Percentiles rank a stretch among this genome's conserved stretches.
Evolutionary conservation across 169 alveolate species (phyloP).

Genomic region (Plasmodium vivax): DNA sequence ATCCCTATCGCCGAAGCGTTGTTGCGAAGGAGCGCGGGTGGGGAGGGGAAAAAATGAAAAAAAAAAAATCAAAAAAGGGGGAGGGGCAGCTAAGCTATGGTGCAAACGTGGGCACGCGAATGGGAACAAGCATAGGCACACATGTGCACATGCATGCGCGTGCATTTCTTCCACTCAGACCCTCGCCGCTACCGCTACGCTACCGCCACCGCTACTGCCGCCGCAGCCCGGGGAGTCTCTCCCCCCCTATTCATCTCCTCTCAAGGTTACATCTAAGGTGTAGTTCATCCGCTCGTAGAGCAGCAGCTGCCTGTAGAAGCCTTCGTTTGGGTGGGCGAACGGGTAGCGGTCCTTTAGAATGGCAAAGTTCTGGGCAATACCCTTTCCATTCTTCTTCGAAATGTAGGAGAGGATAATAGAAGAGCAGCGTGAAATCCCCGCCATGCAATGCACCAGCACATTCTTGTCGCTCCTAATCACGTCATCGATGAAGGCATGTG

Average conservation of each 20-base stretch:
- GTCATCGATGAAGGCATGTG: conserved; percentile 61
- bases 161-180: not conserved
- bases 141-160: not conserved
- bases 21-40: not conserved
- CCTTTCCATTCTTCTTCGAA: conserved; percentile 46
- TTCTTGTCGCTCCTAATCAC: conserved; percentile 13
- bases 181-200: not conserved
- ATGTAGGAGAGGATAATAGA: conserved; percentile 58
- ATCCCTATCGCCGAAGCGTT: not conserved
- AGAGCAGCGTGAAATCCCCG: conserved; percentile 68
- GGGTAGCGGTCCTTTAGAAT: conserved; percentile 27
- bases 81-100: not conserved
- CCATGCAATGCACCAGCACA: conserved; percentile 67
- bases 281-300: conserved; percentile 67
- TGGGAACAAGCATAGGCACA: too few relatives aligned
- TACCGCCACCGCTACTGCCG: not conserved
- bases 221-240: not conserved
- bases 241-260: not conserved
- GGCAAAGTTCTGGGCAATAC: conserved; percentile 11
- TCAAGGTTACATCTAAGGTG: conserved; percentile 22
- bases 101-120: not conserved
- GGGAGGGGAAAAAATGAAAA: too few relatives aligned
- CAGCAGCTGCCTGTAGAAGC: conserved; percentile 53
- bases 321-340: conserved; percentile 63
- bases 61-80: not conserved